Evolutionary conservation across 177 flowering plant genomes (phyloP).

Genomic region (Vitis hybrid): DNA sequence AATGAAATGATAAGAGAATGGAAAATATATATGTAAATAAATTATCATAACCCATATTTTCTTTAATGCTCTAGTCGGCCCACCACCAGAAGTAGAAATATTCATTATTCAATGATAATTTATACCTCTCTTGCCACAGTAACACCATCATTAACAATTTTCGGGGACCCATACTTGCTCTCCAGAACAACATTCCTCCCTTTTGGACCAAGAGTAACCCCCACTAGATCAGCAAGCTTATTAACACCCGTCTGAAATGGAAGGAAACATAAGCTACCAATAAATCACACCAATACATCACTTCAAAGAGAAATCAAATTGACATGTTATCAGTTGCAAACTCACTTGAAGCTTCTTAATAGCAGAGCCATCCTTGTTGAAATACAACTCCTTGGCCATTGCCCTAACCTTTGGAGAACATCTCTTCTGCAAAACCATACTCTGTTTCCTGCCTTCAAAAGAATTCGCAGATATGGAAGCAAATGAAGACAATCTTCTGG

Average conservation of each 20-base stretch:
- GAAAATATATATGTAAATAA: too few species aligned
- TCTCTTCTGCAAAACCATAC: background rate
- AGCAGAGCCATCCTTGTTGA: constrained; percentile 15
- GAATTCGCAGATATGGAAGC: constrained; percentile 8
- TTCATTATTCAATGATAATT: too few species aligned
- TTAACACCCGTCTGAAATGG: constrained; percentile 74
- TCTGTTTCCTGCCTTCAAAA: background rate
- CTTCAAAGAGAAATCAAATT: too few species aligned
- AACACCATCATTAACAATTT: constrained; percentile 95
- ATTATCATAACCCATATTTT: too few species aligned
- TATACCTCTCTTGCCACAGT: constrained; percentile 94
- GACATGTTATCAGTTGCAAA: background rate
- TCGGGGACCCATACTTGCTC: constrained; percentile 98
- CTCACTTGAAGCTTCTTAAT: constrained; percentile 13
- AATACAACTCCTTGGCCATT: constrained; percentile 15
- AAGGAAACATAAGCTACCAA: background rate
- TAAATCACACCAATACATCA: too few species aligned
- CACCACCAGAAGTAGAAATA: too few species aligned
- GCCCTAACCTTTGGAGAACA: constrained; percentile 1
- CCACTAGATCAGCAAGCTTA: constrained; percentile 98
- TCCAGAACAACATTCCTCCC: constrained; percentile 96
- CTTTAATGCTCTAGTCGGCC: too few species aligned
- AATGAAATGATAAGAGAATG: too few species aligned
- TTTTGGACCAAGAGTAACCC: constrained; percentile 97
- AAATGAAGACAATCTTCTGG: constrained; percentile 2